Evolutionary conservation across 2,329 filamentous ascomycete species (phyloP), one percentile per base, ranked within the genome.

Genomic region (Achaetomium macrosporum): DNA sequence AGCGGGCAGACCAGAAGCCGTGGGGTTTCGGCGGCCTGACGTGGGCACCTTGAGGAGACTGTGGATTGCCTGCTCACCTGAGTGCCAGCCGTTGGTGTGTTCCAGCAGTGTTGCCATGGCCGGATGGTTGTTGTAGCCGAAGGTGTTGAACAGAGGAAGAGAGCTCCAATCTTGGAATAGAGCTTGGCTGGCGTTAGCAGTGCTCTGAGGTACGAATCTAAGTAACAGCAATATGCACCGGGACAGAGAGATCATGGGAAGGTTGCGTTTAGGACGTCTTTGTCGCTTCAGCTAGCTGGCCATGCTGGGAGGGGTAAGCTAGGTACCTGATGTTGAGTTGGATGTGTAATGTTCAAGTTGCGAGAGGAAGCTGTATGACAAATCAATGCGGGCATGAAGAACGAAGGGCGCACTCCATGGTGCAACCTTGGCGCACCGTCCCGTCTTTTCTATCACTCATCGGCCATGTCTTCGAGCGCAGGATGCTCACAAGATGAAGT

Each of bases 41-140:
- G 69, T 65, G 0, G 84, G 82, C 0, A 84, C 73, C 33, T 72
- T 76, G 53, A 91, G 76, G 5, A 84, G 73, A 15, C 71, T 66
- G 52, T 86, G 86, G 68, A 92, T 80, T 45, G 76, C 74, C 40
- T 73, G 63, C 68, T 92, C 88, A 60, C 88, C 87, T 10, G 76
- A 66, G 66, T 88, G 83, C 74, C 80, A 90, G 42, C 71, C 64
- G 53, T 61, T 52, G 60, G 59, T 17, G 61, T 63, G 36, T 40
- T 54, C 50, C 13, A 56, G 47, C 37, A 59, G 40, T 9, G 54
- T 51, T 19, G 59, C 37, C 54, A 58, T 57, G 25, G 13, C 19
- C 25, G 37, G 29, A 6, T 33, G 29, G n/a, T 16, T 31, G 19
- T 36, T 30, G 25, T 40, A 33, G 20, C 36, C 42, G 35, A 51